Base-by-base conservation (phyloP, 805 yeast genomes). In the Saturnispora diversa region DNA sequence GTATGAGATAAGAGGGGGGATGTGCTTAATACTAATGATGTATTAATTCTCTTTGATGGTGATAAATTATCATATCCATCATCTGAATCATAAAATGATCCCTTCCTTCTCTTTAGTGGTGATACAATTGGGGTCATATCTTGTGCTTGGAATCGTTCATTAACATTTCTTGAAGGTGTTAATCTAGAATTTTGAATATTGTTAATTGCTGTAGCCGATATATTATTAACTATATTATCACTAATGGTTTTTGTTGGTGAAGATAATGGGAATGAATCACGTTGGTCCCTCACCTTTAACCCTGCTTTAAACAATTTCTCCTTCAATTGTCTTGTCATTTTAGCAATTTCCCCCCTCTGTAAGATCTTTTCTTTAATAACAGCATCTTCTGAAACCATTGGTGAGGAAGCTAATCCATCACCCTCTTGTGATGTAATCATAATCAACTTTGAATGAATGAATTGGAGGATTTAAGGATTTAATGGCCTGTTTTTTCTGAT, bases 331-430 rank as follows among this genome's bases (percentile, higher is more conserved):
- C 71, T 54, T 2, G 74, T 65, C 39, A 68, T 62, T 42, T 70
- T 59, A 5, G 72, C 69, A 6, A 68, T 56, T 45, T 68, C 72
- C 4, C 69, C 74, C 38, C 72, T 56, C 44, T 67, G 67, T 31
- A 68, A 53, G 33, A 68, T 66, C 45, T 62, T 64, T 42, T 66
- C 68, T 19, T 71, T 70, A 12, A 68, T 67, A 15, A 57, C 50
- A 5, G 37, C 24, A 39, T 68, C 68, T 43, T 68, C 72, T 35
- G 49, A 44, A 40, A 43, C 49, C 31, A 31, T 27, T 31, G 42
- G 37, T 11, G 42, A 38, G 21, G 42, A 32, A 17, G 29, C 28
- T 22, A 37, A 22, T 12, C 23, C 36, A 8, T n/a, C 12, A 23
- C 16, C 17, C 16, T 20, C 27, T 12, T 30, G 40, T 15, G 40